Conservation (phyloP, 441 rosid genomes). For the Adansonia rubrostipa region DNA sequence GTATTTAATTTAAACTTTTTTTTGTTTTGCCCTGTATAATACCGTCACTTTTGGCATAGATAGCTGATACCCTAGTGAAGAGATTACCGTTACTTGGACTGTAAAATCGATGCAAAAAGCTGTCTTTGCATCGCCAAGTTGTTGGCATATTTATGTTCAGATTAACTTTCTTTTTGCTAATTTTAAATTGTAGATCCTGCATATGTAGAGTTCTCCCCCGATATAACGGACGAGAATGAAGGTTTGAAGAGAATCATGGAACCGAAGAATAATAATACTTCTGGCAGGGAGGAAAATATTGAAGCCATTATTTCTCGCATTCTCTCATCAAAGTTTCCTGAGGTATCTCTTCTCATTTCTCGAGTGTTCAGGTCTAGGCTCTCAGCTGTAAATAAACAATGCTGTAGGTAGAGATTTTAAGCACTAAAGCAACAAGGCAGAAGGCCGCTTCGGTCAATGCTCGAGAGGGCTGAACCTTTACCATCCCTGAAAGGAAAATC, state of each 20-base stretch:
- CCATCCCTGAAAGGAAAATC: background rate
- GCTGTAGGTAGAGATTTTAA: background rate
- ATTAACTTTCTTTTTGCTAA: background rate
- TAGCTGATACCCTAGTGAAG: background rate
- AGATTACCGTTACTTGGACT: background rate
- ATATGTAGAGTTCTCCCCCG: constrained; percentile 44
- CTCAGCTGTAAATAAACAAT: background rate
- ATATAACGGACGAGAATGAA: constrained; percentile 37
- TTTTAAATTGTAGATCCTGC: constrained; percentile 68
- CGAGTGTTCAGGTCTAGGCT: background rate
- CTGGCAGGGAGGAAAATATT: constrained; percentile 48
- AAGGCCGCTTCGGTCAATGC: background rate
- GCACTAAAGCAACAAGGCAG: background rate
- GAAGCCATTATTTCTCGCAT: constrained; percentile 48
- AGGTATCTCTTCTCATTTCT: constrained; percentile 43
- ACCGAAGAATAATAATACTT: constrained; percentile 32
- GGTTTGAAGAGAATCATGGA: constrained; percentile 29
- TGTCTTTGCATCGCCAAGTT: background rate
- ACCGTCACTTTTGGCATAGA: background rate
- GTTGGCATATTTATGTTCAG: constrained; percentile 1
- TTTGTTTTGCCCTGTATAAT: background rate
- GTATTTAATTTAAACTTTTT: background rate
- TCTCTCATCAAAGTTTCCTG: constrained; percentile 51
- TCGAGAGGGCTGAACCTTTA: background rate
- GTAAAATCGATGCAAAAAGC: background rate